phyloP scores from a whole-genome alignment of 1,284 basidiomycete species.

The Schizopora paradoxa region DNA sequence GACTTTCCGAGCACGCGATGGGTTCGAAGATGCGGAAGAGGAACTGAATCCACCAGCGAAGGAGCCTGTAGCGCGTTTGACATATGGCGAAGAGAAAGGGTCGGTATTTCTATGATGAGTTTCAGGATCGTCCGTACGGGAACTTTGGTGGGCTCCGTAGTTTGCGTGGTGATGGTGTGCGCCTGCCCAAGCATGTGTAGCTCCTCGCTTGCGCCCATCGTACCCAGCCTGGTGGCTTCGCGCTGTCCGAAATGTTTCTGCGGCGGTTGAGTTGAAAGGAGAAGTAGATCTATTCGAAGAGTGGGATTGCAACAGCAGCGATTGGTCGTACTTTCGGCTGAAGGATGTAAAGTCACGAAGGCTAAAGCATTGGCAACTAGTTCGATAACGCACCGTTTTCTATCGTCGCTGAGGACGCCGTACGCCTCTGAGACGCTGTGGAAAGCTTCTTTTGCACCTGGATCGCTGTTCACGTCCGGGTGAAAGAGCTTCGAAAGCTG shows the following conservation, averaged over 20 bases:
- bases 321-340: background rate
- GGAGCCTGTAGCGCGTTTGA: too few species aligned
- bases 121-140: too few species aligned
- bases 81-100: too few species aligned
- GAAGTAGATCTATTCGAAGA: background rate
- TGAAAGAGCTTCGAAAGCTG: conserved; percentile 48
- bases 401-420: conserved; percentile 39
- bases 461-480: conserved; percentile 41
- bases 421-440: conserved; percentile 47
- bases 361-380: background rate
- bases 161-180: conserved; percentile 22
- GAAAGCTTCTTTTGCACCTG: conserved; percentile 36
- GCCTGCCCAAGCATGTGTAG: conserved; percentile 38
- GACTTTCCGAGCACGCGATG: too few species aligned
- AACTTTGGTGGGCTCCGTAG: too few species aligned
- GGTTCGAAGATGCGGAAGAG: too few species aligned
- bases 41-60: too few species aligned
- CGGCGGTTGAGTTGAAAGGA: conserved; percentile 33
- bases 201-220: conserved; percentile 27
- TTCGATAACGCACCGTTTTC: conserved; percentile 37
- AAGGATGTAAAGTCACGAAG: background rate
- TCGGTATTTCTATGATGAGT: too few species aligned
- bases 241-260: conserved; percentile 22
- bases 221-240: conserved; percentile 11
- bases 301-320: background rate